These are phyloP conservation scores for Backusella mclennaniae DNA, from an alignment of 192 early-diverging fungal species.

Conservation along the genomic window DNA sequence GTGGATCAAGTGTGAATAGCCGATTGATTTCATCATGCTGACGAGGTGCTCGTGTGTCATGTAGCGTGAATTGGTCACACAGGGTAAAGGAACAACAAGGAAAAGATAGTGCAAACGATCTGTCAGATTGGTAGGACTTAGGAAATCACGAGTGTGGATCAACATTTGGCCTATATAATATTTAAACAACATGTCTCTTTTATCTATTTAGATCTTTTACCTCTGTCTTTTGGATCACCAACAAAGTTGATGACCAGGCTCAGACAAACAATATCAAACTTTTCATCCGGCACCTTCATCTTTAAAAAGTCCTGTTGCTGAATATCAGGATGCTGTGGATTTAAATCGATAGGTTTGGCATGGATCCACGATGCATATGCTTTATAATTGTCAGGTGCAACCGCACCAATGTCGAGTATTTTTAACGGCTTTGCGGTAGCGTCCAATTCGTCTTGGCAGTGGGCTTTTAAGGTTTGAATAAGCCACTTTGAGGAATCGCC, in stretches of 20 bases:
- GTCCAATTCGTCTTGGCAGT: not conserved
- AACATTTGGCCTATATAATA: constrained; percentile 32
- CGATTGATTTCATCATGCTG: constrained; percentile 61
- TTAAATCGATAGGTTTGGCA: constrained; percentile 81
- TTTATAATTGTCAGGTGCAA: constrained; percentile 74
- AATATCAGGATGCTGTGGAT: constrained; percentile 74
- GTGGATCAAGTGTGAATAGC: constrained; percentile 55
- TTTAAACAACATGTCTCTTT: no score
- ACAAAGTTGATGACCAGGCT: constrained; percentile 91
- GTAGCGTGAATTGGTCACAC: constrained; percentile 84
- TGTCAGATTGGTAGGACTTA: not conserved
- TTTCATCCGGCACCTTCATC: constrained; percentile 50
- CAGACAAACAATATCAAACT: constrained; percentile 78
- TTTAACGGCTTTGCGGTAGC: constrained; percentile 33
- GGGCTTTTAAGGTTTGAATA: constrained; percentile 49
- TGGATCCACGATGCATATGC: constrained; percentile 66
- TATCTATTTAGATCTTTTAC: constrained; percentile 23
- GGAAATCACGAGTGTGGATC: constrained; percentile 30
- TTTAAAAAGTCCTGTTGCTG: constrained; percentile 83
- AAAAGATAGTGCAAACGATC: constrained; percentile 55
- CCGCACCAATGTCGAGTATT: constrained; percentile 84
- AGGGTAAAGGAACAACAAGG: constrained; percentile 80
- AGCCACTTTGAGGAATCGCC: constrained; percentile 84
- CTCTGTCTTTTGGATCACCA: constrained; percentile 67
- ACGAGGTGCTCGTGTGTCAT: constrained; percentile 71